phyloP scores from a whole-genome alignment of 768 basidiomycete species.

The Phaeotremella skinneri region DNA sequence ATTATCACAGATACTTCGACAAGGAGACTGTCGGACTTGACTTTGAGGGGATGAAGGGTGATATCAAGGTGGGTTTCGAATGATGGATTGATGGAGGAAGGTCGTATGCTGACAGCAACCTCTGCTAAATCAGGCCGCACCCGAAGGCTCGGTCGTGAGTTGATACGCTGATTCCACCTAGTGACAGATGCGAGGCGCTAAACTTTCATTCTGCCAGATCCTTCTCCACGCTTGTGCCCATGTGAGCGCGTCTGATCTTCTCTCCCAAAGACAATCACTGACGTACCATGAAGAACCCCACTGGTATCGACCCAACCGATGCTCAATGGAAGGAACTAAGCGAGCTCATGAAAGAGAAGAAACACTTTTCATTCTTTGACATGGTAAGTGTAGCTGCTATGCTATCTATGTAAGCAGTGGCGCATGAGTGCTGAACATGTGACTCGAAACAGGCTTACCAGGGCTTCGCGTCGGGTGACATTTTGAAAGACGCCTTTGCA shows the following conservation, averaged over 20 bases:
- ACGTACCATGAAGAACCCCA: conserved; percentile 68
- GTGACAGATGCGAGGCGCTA: neutral
- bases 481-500: conserved; percentile 85
- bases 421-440: neutral
- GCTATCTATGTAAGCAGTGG: neutral
- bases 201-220: conserved; percentile 51
- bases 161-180: neutral
- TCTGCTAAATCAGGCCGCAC: conserved; percentile 57
- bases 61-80: conserved; percentile 65
- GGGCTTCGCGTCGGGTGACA: conserved; percentile 94
- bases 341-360: conserved; percentile 74
- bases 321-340: conserved; percentile 91
- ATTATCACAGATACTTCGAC: conserved; percentile 71
- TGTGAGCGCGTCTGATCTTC: neutral
- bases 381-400: conserved; percentile 57
- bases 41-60: conserved; percentile 83
- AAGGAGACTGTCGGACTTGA: conserved; percentile 85
- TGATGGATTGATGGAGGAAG: neutral
- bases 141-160: conserved; percentile 66
- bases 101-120: neutral
- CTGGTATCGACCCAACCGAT: conserved; percentile 89
- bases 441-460: conserved; percentile 92
- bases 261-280: neutral
- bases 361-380: conserved; percentile 95
- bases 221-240: conserved; percentile 92